A percentile compares a stretch with the other conserved stretches of the same genome.
Evolutionary conservation across 768 basidiomycete species (phyloP).

Genomic region (Macrolepiota fuliginosa): DNA sequence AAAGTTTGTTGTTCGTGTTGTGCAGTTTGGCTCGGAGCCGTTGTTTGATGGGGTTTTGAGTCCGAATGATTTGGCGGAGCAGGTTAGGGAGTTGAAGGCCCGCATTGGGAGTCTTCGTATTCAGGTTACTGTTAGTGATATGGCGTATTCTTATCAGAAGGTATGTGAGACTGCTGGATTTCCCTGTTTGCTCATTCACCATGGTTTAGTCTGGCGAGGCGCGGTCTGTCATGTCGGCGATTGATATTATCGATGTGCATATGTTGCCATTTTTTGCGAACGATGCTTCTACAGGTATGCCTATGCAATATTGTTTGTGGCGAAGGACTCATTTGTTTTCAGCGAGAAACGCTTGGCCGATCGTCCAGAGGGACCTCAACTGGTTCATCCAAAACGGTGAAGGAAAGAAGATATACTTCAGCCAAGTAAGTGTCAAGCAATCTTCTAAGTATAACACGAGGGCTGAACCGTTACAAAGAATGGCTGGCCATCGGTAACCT

Average conservation of each 20-base stretch:
- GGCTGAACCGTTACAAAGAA: conserved; percentile 42
- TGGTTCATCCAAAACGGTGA: conserved; percentile 66
- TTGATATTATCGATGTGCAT: conserved; percentile 67
- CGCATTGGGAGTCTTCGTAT: conserved; percentile 53
- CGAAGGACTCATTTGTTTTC: background rate
- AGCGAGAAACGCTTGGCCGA: conserved; percentile 63
- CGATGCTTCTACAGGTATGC: conserved; percentile 52
- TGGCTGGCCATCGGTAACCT: conserved; percentile 74
- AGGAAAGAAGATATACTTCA: conserved; percentile 75
- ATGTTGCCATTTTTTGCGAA: conserved; percentile 70
- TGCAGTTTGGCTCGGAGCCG: conserved; percentile 75
- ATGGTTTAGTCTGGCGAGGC: conserved; percentile 40
- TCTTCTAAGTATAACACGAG: background rate
- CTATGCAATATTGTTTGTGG: background rate
- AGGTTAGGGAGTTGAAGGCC: conserved; percentile 48
- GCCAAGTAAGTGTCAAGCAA: conserved; percentile 44
- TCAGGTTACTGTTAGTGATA: conserved; percentile 66
- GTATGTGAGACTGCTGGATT: conserved; percentile 18
- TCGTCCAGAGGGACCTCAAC: conserved; percentile 54
- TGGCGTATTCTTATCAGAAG: conserved; percentile 57
- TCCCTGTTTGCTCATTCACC: background rate
- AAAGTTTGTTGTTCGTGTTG: conserved; percentile 59
- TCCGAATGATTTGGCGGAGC: conserved; percentile 43
- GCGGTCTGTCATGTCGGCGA: conserved; percentile 50
- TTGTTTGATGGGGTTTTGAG: conserved; percentile 57